Conservation (phyloP, 495 filamentous ascomycete species). For the Tuber aestivum region DNA sequence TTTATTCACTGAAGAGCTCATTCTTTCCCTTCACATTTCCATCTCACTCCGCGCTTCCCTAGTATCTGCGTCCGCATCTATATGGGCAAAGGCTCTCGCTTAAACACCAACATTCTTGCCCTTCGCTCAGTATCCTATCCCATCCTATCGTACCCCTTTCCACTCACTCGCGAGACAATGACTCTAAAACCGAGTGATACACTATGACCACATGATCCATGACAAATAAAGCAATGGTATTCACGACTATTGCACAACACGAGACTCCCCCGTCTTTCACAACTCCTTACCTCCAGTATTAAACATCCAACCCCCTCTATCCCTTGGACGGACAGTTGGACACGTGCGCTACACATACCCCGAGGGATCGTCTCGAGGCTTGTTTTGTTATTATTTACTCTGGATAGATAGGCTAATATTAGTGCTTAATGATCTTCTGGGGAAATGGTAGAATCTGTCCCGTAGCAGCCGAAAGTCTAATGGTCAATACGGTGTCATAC, state of each 20-base stretch:
- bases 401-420: not conserved
- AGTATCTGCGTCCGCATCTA: not conserved
- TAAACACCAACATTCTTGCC: not conserved
- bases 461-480: not conserved
- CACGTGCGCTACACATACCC: not conserved
- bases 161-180: not conserved
- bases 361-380: not conserved
- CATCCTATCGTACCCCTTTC: not conserved
- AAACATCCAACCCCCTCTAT: not conserved
- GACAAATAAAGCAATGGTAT: not conserved
- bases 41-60: not conserved
- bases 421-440: not conserved
- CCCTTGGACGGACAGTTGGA: not conserved
- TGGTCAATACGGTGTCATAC: not conserved
- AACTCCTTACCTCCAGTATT: not conserved
- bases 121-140: not conserved
- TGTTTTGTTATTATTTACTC: not conserved
- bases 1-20: not conserved
- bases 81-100: not conserved
- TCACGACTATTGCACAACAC: not conserved
- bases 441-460: not conserved
- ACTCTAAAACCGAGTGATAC: not conserved
- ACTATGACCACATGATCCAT: not conserved
- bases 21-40: not conserved
- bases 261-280: not conserved